Evolutionary conservation across 352 stramenopile genomes (phyloP), one percentile per base, ranked within the genome.

Genomic region (Phytophthora rubi): DNA sequence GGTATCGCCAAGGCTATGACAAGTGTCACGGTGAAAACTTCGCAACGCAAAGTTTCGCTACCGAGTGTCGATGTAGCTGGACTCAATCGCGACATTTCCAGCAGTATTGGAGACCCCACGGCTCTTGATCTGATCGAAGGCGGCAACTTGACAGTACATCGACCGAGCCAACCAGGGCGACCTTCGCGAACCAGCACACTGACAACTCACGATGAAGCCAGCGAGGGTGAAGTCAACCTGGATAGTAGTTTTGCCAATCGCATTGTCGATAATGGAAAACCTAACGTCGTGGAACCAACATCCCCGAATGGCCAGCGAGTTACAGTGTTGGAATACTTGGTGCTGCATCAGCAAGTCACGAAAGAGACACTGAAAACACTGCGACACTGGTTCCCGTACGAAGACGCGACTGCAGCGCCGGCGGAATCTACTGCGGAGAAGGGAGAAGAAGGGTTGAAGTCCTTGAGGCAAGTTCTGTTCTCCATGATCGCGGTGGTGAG

Each of bases 391-490:
- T 54, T 92, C 16, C 84, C 84, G 33, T 78, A 87, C 44, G 77
- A 70, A 15, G 59, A 62, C 3, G 45, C 35, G n/a, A 26, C 42
- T 7, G 23, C 37, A 6, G 12, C 51, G 9, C n/a, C 44, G 12
- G 15, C 51, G 18, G 53, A 82, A 33, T 56, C 65, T 0, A 60
- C 64, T 9, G 56, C 53, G 5, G 73, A 76, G 28, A 76, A 68
- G n/a, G 73, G 72, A 13, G 84, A 92, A 61, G 79, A 80, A 52
- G 73, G 70, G 0, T 64, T 76, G 0, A 86, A 85, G 30, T 79
- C 80, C 3, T 79, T 92, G 15, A 75, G 86, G 2, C 65, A 81
- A 18, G 72, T 92, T 1, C 69, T 92, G 6, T 86, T 90, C 65
- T 76, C 68, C 18, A 83, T 92, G 53, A 75, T 90, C 16, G 72